Evolutionary conservation across 768 basidiomycete genomes (phyloP).

Genomic region (Tricholoma terreum): DNA sequence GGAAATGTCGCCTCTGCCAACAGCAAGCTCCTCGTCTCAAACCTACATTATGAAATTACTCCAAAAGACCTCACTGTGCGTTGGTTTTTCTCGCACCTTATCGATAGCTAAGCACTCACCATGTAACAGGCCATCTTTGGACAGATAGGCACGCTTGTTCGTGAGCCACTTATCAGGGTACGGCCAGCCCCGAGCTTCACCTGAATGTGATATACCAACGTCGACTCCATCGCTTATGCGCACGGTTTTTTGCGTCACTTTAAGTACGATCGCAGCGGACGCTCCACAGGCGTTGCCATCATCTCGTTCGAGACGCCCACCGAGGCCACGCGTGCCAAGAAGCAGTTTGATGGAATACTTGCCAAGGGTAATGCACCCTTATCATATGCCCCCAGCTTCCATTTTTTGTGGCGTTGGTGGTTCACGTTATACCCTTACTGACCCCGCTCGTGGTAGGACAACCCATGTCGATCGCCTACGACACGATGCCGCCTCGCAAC

Average conservation of each 20-base stretch:
- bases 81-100: slow-evolving; percentile 6
- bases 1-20: slow-evolving; percentile 39
- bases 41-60: slow-evolving; percentile 89
- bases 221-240: slow-evolving; percentile 41
- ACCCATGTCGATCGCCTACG: slow-evolving; percentile 70
- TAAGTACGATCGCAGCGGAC: slow-evolving; percentile 95
- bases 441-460: slow-evolving; percentile 48
- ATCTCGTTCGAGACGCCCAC: slow-evolving; percentile 74
- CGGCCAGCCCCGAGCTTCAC: slow-evolving; percentile 69
- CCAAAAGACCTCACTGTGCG: slow-evolving; percentile 85
- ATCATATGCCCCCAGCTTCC: neutral
- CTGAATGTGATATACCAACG: slow-evolving; percentile 50
- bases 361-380: slow-evolving; percentile 66
- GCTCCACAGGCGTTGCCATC: slow-evolving; percentile 81
- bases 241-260: slow-evolving; percentile 28
- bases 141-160: slow-evolving; percentile 86
- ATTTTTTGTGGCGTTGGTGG: slow-evolving; percentile 2
- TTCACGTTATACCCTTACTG: slow-evolving; percentile 2
- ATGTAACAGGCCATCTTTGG: slow-evolving; percentile 76
- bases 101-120: slow-evolving; percentile 2
- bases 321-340: slow-evolving; percentile 82
- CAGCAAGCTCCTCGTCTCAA: slow-evolving; percentile 71
- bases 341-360: slow-evolving; percentile 80
- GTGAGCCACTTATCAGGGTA: slow-evolving; percentile 95
- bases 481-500: slow-evolving; percentile 45